phyloP scores from a whole-genome alignment of 352 stramenopile species.

The Pythium oligandrum region DNA sequence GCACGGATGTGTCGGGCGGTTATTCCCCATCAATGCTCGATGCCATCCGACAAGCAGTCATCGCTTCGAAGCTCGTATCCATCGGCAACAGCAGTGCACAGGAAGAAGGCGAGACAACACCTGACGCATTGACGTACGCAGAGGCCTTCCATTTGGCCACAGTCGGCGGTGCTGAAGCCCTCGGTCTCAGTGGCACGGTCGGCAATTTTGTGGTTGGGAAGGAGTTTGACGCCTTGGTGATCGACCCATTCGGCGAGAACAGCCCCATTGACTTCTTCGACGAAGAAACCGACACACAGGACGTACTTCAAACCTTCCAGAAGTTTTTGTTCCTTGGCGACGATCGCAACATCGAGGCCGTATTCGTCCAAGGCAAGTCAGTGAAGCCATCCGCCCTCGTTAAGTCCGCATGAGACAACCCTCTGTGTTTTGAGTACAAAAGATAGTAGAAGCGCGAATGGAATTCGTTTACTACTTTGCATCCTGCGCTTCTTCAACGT shows the following conservation, averaged over 20 bases:
- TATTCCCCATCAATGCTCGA: slow-evolving; percentile 94
- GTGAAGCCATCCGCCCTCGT: too few relatives aligned
- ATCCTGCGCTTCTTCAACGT: too few relatives aligned
- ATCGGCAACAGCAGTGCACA: slow-evolving; percentile 55
- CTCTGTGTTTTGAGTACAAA: too few relatives aligned
- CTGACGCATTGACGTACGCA: slow-evolving; percentile 47
- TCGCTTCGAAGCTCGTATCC: slow-evolving; percentile 84
- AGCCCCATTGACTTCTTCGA: slow-evolving; percentile 61
- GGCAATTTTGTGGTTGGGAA: slow-evolving; percentile 89
- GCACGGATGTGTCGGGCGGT: slow-evolving; percentile 92
- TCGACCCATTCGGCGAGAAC: slow-evolving; percentile 55
- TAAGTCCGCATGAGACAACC: too few relatives aligned
- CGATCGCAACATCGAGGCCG: slow-evolving; percentile 85
- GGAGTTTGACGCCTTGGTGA: slow-evolving; percentile 88
- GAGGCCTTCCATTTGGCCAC: slow-evolving; percentile 92
- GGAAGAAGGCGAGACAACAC: slow-evolving; percentile 22
- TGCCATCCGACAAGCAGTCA: slow-evolving; percentile 85
- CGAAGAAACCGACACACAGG: slow-evolving; percentile 35
- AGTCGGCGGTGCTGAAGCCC: slow-evolving; percentile 72
- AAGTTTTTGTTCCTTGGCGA: slow-evolving; percentile 90
- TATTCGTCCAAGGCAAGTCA: slow-evolving; percentile 74
- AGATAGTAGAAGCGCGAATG: too few relatives aligned
- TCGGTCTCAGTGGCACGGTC: slow-evolving; percentile 75
- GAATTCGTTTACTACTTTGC: too few relatives aligned
- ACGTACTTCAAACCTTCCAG: slow-evolving; percentile 79